Evolutionary conservation across 2,329 filamentous ascomycete species (phyloP).

Genomic region (Ascocoryne sarcoides): DNA sequence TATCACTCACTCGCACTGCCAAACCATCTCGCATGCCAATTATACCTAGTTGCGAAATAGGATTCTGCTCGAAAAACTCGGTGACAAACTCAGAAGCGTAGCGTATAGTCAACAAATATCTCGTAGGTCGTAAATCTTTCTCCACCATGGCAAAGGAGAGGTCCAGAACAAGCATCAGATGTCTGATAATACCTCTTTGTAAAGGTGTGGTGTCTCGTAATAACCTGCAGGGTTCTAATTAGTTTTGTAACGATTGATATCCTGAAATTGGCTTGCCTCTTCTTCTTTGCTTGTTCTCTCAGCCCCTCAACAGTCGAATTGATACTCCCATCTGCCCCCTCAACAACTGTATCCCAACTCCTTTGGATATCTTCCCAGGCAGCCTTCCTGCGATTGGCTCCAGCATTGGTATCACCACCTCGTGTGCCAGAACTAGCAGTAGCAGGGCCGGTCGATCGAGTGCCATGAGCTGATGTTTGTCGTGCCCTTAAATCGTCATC

Average conservation of each 20-base stretch:
- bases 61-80: slow-evolving; percentile 97
- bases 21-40: slow-evolving; percentile 90
- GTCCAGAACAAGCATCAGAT: slow-evolving; percentile 83
- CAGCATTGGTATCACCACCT: slow-evolving; percentile 21
- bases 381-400: slow-evolving; percentile 36
- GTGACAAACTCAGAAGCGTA: slow-evolving; percentile 82
- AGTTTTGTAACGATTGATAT: background rate
- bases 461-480: slow-evolving; percentile 23
- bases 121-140: slow-evolving; percentile 85
- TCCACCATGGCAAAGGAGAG: slow-evolving; percentile 90
- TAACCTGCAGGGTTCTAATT: slow-evolving; percentile 44
- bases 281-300: slow-evolving; percentile 75
- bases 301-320: slow-evolving; percentile 62
- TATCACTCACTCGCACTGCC: slow-evolving; percentile 75
- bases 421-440: slow-evolving; percentile 21
- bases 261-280: slow-evolving; percentile 40
- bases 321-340: slow-evolving; percentile 71
- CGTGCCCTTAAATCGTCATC: slow-evolving; percentile 50
- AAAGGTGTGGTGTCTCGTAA: slow-evolving; percentile 90
- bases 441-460: slow-evolving; percentile 23
- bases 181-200: slow-evolving; percentile 95
- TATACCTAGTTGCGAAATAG: slow-evolving; percentile 89
- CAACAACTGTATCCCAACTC: slow-evolving; percentile 66
- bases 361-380: slow-evolving; percentile 60
- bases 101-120: slow-evolving; percentile 72